Base-by-base conservation (phyloP, 371 early-diverging fungal species). In the Umbelopsis sp. region DNA sequence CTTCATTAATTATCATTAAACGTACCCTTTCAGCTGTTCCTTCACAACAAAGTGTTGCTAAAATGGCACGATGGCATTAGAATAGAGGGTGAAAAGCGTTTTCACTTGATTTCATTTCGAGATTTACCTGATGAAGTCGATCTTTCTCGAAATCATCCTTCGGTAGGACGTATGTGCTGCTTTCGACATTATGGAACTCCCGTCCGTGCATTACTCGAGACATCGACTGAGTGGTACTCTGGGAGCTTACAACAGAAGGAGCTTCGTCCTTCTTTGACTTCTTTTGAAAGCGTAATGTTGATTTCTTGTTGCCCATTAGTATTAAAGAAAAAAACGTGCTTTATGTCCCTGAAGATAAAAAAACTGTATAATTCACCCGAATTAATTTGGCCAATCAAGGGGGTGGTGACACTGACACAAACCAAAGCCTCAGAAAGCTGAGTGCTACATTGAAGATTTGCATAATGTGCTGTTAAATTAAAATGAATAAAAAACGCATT, bases 71-170 rank as follows among this genome's bases (percentile, higher is more conserved):
- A 3, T 4, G 6, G 8, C 32, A 32, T 29, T 51, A 35, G 38
- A 3, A 9, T 22, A 41, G 7, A 51, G 44, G n/a, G 24, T 8
- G 4, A 44, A n/a, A 51, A 24, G 20, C 29, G 22, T 44, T 35
- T 14, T 51, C 16, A 18, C 25, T 32, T 18, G 3, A 20, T 16
- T 0, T 22, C 22, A 48, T 7, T 22, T 8, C 63, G 7, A 41
- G 24, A 22, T 50, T 48, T 77, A 82, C 82, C 63, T 80, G 77
- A 68, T 81, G 78, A 37, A 84, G 70, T 69, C 84, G 76, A 63
- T 84, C 82, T 71, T 80, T 80, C 68, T 84, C 84, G 50, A 74
- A 38, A 71, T 81, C 82, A 69, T 84, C 84, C 46, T 77, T 76
- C 48, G 84, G 84, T 65, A 84, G 65, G 65, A 72, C 74, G 66